Percentiles rank a stretch among this genome's conserved stretches.
These are phyloP conservation scores for Trichoderma atroviride DNA, from an alignment of 2,329 filamentous ascomycete genomes.

Conservation along the genomic window DNA sequence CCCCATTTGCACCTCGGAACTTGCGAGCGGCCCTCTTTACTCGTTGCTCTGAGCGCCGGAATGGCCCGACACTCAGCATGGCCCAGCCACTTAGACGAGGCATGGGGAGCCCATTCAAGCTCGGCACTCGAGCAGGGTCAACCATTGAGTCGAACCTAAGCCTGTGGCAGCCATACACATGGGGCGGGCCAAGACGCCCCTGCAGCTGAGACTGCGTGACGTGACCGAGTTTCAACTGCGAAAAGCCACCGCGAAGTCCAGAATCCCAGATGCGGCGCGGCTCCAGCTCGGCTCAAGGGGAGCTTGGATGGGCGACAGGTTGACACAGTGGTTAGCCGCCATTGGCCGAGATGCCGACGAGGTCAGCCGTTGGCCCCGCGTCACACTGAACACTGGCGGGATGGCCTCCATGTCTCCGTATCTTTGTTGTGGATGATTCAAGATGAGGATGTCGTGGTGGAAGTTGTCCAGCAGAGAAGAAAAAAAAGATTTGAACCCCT, in stretches of 20 bases:
- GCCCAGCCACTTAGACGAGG: conserved; percentile 20
- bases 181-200: background rate
- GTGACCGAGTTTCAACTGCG: conserved; percentile 13
- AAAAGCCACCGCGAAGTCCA: conserved; percentile 7
- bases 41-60: conserved; percentile 20
- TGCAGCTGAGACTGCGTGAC: conserved; percentile 19
- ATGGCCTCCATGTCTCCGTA: conserved; percentile 22
- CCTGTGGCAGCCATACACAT: background rate
- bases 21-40: conserved; percentile 1
- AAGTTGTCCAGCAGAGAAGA: background rate
- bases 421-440: background rate
- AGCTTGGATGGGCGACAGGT: background rate
- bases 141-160: background rate
- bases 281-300: conserved; percentile 30
- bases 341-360: conserved; percentile 47
- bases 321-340: conserved; percentile 37
- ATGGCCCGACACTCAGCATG: conserved; percentile 25
- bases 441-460: background rate
- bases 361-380: conserved; percentile 22
- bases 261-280: conserved; percentile 17
- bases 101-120: background rate
- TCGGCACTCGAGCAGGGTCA: conserved; percentile 9
- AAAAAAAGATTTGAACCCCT: too few species aligned
- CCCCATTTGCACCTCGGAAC: conserved; percentile 24
- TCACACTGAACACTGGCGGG: background rate